These are phyloP conservation scores for Pleurotus giganteus DNA, from an alignment of 768 basidiomycete genomes.

Conservation along the genomic window DNA sequence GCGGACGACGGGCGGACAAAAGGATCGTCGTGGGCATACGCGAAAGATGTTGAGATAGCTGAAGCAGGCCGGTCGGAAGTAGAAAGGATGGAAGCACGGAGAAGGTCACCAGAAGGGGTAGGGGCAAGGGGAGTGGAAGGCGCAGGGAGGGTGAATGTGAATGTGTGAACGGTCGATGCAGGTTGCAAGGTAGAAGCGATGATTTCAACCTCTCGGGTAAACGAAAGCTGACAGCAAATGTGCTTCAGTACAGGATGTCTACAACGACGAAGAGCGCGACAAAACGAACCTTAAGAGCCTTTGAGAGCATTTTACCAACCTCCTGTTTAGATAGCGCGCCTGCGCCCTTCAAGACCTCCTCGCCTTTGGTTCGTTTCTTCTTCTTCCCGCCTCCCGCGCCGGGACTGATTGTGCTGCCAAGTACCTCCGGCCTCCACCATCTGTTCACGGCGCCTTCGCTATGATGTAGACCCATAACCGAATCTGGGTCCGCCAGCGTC, in stretches of 20 bases:
- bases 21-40: slow-evolving; percentile 78
- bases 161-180: slow-evolving; percentile 88
- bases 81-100: slow-evolving; percentile 74
- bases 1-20: slow-evolving; percentile 79
- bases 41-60: slow-evolving; percentile 57
- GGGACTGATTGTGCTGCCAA: slow-evolving; percentile 84
- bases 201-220: slow-evolving; percentile 89
- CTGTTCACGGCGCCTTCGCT: slow-evolving; percentile 81
- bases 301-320: slow-evolving; percentile 86
- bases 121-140: slow-evolving; percentile 76
- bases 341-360: slow-evolving; percentile 69
- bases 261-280: slow-evolving; percentile 11
- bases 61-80: slow-evolving; percentile 60
- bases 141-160: slow-evolving; percentile 83
- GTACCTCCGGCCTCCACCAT: slow-evolving; percentile 91
- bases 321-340: slow-evolving; percentile 84
- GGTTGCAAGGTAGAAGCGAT: slow-evolving; percentile 95
- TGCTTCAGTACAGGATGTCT: slow-evolving; percentile 7
- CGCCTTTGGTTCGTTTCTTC: slow-evolving; percentile 63
- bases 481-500: slow-evolving; percentile 84
- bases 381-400: slow-evolving; percentile 80
- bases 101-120: slow-evolving; percentile 65
- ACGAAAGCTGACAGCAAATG: slow-evolving; percentile 62
- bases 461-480: slow-evolving; percentile 79
- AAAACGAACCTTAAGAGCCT: slow-evolving; percentile 75